Percentiles rank a stretch among this genome's conserved stretches.
phyloP scores from a whole-genome alignment of 164 flowering plant genomes.

The Protea cynaroides region DNA sequence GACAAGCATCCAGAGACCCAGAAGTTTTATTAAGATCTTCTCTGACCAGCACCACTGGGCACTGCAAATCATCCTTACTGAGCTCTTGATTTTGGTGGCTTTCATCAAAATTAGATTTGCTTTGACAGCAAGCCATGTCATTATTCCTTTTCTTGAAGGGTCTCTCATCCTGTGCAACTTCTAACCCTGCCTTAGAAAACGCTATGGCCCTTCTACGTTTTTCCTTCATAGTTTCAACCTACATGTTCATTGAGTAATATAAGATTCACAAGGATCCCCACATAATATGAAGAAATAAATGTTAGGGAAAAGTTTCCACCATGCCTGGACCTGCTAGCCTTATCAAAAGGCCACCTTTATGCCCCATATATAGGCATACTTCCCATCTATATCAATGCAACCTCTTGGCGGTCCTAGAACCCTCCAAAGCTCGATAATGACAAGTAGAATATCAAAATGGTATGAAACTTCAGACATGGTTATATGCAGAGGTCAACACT shows the following conservation, averaged over 20 bases:
- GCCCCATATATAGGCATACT: too few species aligned
- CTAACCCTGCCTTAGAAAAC: constrained; percentile 64
- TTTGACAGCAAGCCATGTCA: constrained; percentile 16
- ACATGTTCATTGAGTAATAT: constrained; percentile 1
- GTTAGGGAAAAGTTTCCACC: too few species aligned
- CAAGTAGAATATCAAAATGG: too few species aligned
- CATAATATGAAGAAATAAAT: background rate
- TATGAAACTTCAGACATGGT: too few species aligned
- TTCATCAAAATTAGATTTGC: constrained; percentile 20
- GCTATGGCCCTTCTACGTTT: constrained; percentile 57
- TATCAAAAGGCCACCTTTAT: too few species aligned
- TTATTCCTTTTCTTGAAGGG: constrained; percentile 23
- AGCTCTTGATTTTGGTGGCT: constrained; percentile 6
- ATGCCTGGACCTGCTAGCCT: too few species aligned
- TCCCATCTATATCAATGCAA: too few species aligned
- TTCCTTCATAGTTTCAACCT: constrained; percentile 70
- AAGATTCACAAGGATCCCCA: background rate
- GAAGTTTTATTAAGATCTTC: constrained; percentile 8
- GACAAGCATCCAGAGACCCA: constrained; percentile 16
- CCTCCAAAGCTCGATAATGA: too few species aligned
- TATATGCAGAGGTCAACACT: too few species aligned
- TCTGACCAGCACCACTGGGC: constrained; percentile 8
- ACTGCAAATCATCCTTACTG: constrained; percentile 4
- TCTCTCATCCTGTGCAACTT: constrained; percentile 32
- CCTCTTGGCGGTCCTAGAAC: too few species aligned